phyloP scores from a whole-genome alignment of 1,139 yeast species.

The Blastobotrys elegans region DNA sequence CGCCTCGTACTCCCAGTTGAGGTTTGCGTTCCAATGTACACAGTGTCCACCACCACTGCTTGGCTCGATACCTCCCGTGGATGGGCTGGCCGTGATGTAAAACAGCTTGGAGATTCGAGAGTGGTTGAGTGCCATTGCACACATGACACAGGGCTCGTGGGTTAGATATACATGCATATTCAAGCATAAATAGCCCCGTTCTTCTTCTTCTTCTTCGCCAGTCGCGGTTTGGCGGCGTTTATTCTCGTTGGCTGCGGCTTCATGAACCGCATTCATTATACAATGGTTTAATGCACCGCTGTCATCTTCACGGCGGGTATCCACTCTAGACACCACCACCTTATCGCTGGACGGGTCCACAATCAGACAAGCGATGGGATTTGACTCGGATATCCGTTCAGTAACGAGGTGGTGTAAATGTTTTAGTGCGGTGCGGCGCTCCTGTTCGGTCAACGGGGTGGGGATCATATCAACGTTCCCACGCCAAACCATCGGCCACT shows the following conservation, averaged over 20 bases:
- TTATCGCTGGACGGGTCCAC: slow-evolving; percentile 44
- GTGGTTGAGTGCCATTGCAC: slow-evolving; percentile 93
- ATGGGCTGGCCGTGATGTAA: slow-evolving; percentile 46
- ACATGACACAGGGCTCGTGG: slow-evolving; percentile 97
- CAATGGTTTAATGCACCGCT: slow-evolving; percentile 61
- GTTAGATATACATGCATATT: slow-evolving; percentile 77
- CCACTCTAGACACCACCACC: slow-evolving; percentile 38
- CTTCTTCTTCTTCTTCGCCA: slow-evolving; percentile 13
- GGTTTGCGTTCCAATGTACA: slow-evolving; percentile 63
- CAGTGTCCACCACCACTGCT: slow-evolving; percentile 64
- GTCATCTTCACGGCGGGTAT: slow-evolving; percentile 37
- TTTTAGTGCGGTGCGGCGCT: not conserved
- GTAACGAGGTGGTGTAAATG: not conserved
- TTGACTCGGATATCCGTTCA: slow-evolving; percentile 27
- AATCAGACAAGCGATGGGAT: slow-evolving; percentile 45
- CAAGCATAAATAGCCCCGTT: slow-evolving; percentile 60
- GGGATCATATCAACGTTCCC: slow-evolving; percentile 84
- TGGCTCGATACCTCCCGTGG: slow-evolving; percentile 53
- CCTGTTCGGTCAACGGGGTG: slow-evolving; percentile 43
- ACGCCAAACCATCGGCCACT: slow-evolving; percentile 92
- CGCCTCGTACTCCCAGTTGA: slow-evolving; percentile 78
- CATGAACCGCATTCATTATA: slow-evolving; percentile 62
- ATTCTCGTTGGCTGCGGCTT: slow-evolving; percentile 50
- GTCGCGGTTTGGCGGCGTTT: slow-evolving; percentile 18
- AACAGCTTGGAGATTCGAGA: slow-evolving; percentile 72